Evolutionary conservation across 768 basidiomycete genomes (phyloP), one percentile per base, ranked within the genome.

Genomic region (Amylocystis lapponica): DNA sequence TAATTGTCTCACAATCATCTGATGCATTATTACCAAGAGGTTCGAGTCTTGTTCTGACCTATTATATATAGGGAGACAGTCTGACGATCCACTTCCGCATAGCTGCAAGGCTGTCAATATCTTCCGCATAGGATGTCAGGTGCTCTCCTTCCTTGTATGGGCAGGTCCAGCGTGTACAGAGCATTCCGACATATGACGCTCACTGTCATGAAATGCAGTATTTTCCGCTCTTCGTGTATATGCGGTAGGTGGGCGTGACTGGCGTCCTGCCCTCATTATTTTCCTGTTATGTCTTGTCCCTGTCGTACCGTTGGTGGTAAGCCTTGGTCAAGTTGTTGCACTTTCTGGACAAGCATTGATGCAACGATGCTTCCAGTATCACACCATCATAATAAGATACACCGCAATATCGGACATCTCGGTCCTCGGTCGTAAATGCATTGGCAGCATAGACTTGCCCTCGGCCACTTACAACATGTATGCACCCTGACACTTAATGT

Each of bases 161-260:
- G 40, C 40, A 20, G 30, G 40, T 41, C 17, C 17, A 31, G 21
- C 29, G 4, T 33, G 4, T 19, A 14, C 25, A 14, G 5, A 14
- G 21, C 19, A 6, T 5, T 19, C 7, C 19, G n/a, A 5, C 7
- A 19, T 14, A 27, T n/a, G 9, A 5, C 12, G 21, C 5, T 27
- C 9, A 9, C 17, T 5, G 4, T 17, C 21, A 11, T 19, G 11
- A 17, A 13, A 13, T 3, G 14, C 20, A 49, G 48, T 26, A 0
- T 49, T 49, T 27, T 41, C 43, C 2, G 44, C 43, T 5, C 38
- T 45, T 4, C 48, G 48, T 14, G 39, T 41, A 11, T 49, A 41
- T 25, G 48, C 48, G 4, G 12, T 49, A 14, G 35, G 20, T 5
- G 48, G 48, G 10, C 43, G 43, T 6, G 30, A 33, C 23, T 49